phyloP scores from a whole-genome alignment of 208 protist species.

The Wallacemonas rigidus region DNA sequence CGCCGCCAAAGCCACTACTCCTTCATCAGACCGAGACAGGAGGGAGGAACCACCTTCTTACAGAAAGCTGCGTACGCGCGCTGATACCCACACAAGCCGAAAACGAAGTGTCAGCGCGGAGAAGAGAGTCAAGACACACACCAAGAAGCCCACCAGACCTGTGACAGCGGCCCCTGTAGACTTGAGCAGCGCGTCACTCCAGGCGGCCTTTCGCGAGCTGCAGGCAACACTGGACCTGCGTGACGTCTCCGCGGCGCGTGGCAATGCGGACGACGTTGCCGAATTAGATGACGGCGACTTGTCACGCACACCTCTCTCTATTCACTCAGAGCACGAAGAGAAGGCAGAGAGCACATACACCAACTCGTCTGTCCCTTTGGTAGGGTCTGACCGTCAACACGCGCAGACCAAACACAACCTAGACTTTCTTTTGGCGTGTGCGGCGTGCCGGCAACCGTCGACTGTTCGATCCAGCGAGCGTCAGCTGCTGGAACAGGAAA shows the following conservation, averaged over 20 bases:
- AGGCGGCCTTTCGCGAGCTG: neutral
- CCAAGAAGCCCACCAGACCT: neutral
- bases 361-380: neutral
- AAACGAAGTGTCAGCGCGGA: too few species aligned
- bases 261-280: too few species aligned
- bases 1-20: neutral
- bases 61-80: too few species aligned
- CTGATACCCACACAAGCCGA: too few species aligned
- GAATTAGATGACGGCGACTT: neutral
- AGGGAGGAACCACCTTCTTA: too few species aligned
- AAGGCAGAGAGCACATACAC: neutral
- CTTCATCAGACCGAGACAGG: too few species aligned
- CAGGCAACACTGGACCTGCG: neutral
- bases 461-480: constrained; percentile 32
- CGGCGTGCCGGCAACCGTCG: constrained; percentile 30
- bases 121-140: too few species aligned
- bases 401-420: constrained; percentile 2
- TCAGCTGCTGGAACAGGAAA: constrained; percentile 28
- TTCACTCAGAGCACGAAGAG: constrained; percentile 13
- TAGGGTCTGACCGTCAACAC: neutral
- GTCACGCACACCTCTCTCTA: constrained; percentile 1
- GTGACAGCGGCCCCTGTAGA: neutral
- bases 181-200: neutral
- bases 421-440: constrained; percentile 61
- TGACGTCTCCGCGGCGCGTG: neutral